Evolutionary conservation across 2,329 filamentous ascomycete genomes (phyloP).

Genomic region (Aschersonia sp.): DNA sequence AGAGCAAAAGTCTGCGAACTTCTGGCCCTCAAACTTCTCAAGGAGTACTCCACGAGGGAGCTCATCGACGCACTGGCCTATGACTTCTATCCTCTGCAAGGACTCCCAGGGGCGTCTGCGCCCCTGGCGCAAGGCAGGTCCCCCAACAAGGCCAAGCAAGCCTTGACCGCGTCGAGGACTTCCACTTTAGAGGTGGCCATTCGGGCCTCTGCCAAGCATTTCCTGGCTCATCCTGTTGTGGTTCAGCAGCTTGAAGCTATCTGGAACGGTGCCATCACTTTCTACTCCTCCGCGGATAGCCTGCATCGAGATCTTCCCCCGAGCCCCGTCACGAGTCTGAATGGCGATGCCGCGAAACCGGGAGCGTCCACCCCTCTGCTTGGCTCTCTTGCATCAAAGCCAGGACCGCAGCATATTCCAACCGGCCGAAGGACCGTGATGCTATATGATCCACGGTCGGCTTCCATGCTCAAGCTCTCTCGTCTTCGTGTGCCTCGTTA

Average conservation of each 20-base stretch:
- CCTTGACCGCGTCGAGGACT: slow-evolving; percentile 54
- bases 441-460: slow-evolving; percentile 79
- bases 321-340: slow-evolving; percentile 8
- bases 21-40: slow-evolving; percentile 74
- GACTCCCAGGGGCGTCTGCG: slow-evolving; percentile 39
- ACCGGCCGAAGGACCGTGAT: slow-evolving; percentile 59
- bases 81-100: slow-evolving; percentile 86
- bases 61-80: slow-evolving; percentile 90
- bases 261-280: slow-evolving; percentile 91
- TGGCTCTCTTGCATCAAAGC: slow-evolving; percentile 17
- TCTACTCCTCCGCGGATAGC: slow-evolving; percentile 77
- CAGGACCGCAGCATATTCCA: slow-evolving; percentile 18
- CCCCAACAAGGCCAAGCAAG: slow-evolving; percentile 26
- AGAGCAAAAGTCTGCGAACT: slow-evolving; percentile 82
- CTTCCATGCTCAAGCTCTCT: slow-evolving; percentile 83
- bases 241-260: slow-evolving; percentile 94
- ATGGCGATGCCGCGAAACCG: slow-evolving; percentile 16
- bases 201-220: slow-evolving; percentile 80
- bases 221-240: slow-evolving; percentile 79
- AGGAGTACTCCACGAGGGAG: slow-evolving; percentile 78
- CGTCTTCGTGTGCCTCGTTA: slow-evolving; percentile 83
- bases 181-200: slow-evolving; percentile 91
- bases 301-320: slow-evolving; percentile 47
- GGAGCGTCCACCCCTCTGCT: slow-evolving; percentile 38
- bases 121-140: slow-evolving; percentile 17